These are phyloP conservation scores for Leptographium flavum DNA, from an alignment of 2,329 filamentous ascomycete species.

Conservation along the genomic window DNA sequence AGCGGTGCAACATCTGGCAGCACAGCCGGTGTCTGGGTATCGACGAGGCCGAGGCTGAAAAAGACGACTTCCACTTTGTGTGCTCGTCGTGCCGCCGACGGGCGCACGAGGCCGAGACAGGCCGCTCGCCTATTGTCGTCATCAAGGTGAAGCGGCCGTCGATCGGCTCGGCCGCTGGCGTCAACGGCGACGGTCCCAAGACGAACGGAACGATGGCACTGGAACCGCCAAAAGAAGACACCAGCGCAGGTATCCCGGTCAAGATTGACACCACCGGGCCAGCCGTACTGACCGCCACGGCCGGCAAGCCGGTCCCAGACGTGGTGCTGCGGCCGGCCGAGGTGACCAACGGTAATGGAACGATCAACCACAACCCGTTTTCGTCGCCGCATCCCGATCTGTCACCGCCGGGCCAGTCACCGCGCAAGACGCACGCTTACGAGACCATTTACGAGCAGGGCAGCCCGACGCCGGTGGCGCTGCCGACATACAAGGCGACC, in stretches of 20 bases:
- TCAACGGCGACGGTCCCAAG: background rate
- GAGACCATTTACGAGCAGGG: conserved; percentile 22
- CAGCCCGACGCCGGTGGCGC: conserved; percentile 12
- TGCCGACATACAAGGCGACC: background rate
- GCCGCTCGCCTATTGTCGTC: conserved; percentile 28
- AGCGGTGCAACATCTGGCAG: conserved; percentile 91
- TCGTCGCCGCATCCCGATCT: conserved; percentile 28
- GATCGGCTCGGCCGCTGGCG: no score
- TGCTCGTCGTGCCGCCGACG: conserved; percentile 64
- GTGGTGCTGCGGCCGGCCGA: conserved; percentile 8
- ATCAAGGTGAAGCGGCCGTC: conserved; percentile 34
- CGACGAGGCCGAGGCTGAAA: conserved; percentile 62
- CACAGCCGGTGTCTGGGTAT: conserved; percentile 87
- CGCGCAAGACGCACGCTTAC: conserved; percentile 24
- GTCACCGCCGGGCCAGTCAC: conserved; percentile 25
- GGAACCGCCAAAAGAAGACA: background rate
- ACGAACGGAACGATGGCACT: background rate
- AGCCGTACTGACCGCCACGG: background rate
- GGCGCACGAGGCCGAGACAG: conserved; percentile 38
- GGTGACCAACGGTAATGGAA: background rate
- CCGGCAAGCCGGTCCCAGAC: background rate
- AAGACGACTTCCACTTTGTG: conserved; percentile 75
- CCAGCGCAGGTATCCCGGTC: background rate
- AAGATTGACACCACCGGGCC: conserved; percentile 1
- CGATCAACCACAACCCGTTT: conserved; percentile 21